A percentile compares a stretch with the other conserved stretches of the same genome.
Conservation (phyloP, 805 yeast genomes). For the Zygosaccharomyces lentus region DNA sequence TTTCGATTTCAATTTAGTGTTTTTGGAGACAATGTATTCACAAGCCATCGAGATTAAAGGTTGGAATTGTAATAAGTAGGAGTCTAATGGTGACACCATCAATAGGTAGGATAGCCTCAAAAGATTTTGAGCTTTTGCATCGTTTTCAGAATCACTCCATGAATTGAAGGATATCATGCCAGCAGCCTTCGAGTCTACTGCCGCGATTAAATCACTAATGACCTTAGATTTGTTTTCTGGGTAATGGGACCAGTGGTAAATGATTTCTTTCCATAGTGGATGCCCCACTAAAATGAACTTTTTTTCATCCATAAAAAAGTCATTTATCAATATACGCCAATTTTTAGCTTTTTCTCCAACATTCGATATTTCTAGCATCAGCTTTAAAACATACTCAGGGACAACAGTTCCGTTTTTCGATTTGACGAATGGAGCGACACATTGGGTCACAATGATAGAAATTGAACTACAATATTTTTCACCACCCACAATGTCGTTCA, state of each 20-base stretch:
- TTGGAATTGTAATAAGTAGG: conserved; percentile 44
- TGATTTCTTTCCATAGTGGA: conserved; percentile 49
- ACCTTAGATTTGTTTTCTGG: conserved; percentile 53
- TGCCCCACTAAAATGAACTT: conserved; percentile 20
- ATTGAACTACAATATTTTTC: conserved; percentile 56
- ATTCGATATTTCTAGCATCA: conserved; percentile 38
- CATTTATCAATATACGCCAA: conserved; percentile 65
- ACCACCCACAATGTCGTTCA: conserved; percentile 28
- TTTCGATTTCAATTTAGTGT: conserved; percentile 24
- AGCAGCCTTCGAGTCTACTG: conserved; percentile 38
- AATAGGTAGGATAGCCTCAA: conserved; percentile 62
- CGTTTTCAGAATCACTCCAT: conserved; percentile 68
- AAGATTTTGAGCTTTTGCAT: conserved; percentile 48
- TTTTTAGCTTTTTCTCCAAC: conserved; percentile 39
- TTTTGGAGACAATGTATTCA: conserved; percentile 31
- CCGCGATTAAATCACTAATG: conserved; percentile 26
- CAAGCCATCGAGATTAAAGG: conserved; percentile 47
- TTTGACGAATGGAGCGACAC: conserved; percentile 51
- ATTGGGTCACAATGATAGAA: conserved; percentile 48
- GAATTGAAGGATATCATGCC: conserved; percentile 47
- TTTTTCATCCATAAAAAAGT: conserved; percentile 53
- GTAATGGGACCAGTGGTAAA: conserved; percentile 55
- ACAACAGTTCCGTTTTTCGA: conserved; percentile 38
- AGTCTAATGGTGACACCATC: conserved; percentile 57
- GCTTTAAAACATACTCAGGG: conserved; percentile 40